Percentiles rank a stretch among this genome's conserved stretches.
These are phyloP conservation scores for Metroxylon sagu DNA, from an alignment of 176 grass and related monocot genomes.

Conservation along the genomic window DNA sequence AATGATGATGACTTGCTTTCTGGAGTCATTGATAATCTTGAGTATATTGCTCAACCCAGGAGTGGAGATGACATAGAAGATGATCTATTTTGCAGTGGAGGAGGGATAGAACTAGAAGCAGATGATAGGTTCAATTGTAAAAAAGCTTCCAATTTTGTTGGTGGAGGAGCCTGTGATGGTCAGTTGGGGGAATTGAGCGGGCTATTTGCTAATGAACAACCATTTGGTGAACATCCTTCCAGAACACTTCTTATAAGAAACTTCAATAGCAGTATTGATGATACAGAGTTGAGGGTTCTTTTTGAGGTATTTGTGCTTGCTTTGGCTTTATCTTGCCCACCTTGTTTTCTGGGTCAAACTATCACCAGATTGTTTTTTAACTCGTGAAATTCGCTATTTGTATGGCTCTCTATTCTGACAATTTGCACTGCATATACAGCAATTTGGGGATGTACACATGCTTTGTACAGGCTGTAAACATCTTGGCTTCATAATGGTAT, in stretches of 20 bases:
- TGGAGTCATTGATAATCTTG: conserved; percentile 72
- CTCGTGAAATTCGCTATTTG: background rate
- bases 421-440: conserved; percentile 29
- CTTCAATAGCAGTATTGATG: conserved; percentile 89
- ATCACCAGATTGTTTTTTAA: too few species aligned
- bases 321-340: background rate
- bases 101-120: conserved; percentile 78
- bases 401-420: conserved; percentile 10
- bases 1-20: conserved; percentile 86
- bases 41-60: conserved; percentile 28
- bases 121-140: conserved; percentile 33
- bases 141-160: conserved; percentile 31
- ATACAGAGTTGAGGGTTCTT: conserved; percentile 56
- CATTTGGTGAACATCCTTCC: conserved; percentile 77
- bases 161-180: conserved; percentile 27
- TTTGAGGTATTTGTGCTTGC: conserved; percentile 52
- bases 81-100: conserved; percentile 76
- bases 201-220: conserved; percentile 66
- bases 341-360: too few species aligned
- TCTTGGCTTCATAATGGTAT: conserved; percentile 99
- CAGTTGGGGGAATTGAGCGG: conserved; percentile 27
- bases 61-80: conserved; percentile 71
- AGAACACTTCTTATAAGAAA: conserved; percentile 91
- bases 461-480: conserved; percentile 87
- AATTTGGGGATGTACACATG: conserved; percentile 66